Evolutionary conservation across 176 grass and related monocot species (phyloP), one percentile per base, ranked within the genome.

Genomic region (Carex littledalei): DNA sequence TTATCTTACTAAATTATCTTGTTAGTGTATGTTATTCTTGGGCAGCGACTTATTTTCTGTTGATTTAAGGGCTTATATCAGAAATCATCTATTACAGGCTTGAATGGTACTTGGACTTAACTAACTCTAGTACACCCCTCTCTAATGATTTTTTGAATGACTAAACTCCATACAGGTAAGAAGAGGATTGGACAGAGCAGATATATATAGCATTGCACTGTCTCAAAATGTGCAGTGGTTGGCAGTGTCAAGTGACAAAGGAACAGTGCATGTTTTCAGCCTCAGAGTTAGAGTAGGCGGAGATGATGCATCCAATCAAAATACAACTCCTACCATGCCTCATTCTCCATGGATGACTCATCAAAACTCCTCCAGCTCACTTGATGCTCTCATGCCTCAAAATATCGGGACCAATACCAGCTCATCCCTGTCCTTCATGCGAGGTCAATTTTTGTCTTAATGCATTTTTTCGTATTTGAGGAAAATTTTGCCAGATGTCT

Each of bases 201-300:
- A 93, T 11, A 90, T 94, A 87, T 72, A 93, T 55, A 90, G 89
- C 88, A 92, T 98, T 67, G 89, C 91, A 22, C 69, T 98, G 43
- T 98, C 92, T 20, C 80, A 4, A 65, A 67, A 94, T 1, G 2
- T 91, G 77, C 73, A 90, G 86, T 94, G 92, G 92, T 41, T 98
- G 67, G 92, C 91, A 35, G 92, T 89, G 15, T 94, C 89, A 14
- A 94, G 92, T 49, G 91, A 91, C 82, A 98, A 88, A 87, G 91
- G 90, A 76, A 94, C 92, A 10, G 77, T 98, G 39, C 92, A 98
- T 86, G 84, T 94, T 20, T 98, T 98, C 68, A 87, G 84, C 73
- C 76, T 98, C 67, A 87, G 84, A 57, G 50, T 85, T 37, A 78
- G 77, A 79, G 37, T 16, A 80, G 47, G 79, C 10, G 60, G 21